Evolutionary conservation across 495 filamentous ascomycete genomes (phyloP).

Genomic region (Aspergillus taichungensis): DNA sequence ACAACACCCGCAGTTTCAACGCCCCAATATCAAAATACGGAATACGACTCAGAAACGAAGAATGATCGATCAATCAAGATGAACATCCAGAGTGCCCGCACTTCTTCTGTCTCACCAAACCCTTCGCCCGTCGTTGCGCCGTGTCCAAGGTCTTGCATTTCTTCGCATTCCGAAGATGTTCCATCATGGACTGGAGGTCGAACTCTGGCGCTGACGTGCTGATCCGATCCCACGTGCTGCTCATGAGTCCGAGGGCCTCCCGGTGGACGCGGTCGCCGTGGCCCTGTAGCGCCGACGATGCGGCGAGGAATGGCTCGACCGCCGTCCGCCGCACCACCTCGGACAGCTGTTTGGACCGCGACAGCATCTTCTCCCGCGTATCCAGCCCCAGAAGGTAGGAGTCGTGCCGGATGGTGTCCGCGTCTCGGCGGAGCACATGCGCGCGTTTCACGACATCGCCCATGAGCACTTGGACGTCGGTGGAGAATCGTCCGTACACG

Average conservation of each 20-base stretch:
- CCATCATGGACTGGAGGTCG: slow-evolving; percentile 20
- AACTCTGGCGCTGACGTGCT: slow-evolving; percentile 18
- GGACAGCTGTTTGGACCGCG: slow-evolving; percentile 30
- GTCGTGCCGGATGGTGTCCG: slow-evolving; percentile 19
- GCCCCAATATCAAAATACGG: too few relatives aligned
- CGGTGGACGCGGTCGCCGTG: slow-evolving; percentile 21
- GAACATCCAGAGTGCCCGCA: slow-evolving; percentile 8
- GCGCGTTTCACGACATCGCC: slow-evolving; percentile 39
- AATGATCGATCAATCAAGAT: background rate
- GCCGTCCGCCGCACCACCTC: slow-evolving; percentile 27
- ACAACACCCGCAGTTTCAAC: too few relatives aligned
- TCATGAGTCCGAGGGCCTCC: slow-evolving; percentile 22
- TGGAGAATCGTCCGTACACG: slow-evolving; percentile 37
- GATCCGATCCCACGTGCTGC: slow-evolving; percentile 23
- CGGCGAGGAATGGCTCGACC: slow-evolving; percentile 25
- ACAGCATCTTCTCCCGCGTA: slow-evolving; percentile 21
- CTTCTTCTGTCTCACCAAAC: slow-evolving; percentile 19
- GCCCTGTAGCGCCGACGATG: slow-evolving; percentile 23
- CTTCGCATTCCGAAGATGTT: slow-evolving; percentile 23
- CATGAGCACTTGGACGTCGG: slow-evolving; percentile 41
- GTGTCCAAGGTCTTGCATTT: slow-evolving; percentile 26
- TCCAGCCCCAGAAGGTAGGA: slow-evolving; percentile 11
- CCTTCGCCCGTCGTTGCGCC: slow-evolving; percentile 31
- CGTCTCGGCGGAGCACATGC: slow-evolving; percentile 27
- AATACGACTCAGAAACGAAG: background rate